Percentiles rank a stretch among this genome's conserved stretches.
phyloP scores from a whole-genome alignment of 2,329 filamentous ascomycete genomes.

The Thermoascus crustaceus region DNA sequence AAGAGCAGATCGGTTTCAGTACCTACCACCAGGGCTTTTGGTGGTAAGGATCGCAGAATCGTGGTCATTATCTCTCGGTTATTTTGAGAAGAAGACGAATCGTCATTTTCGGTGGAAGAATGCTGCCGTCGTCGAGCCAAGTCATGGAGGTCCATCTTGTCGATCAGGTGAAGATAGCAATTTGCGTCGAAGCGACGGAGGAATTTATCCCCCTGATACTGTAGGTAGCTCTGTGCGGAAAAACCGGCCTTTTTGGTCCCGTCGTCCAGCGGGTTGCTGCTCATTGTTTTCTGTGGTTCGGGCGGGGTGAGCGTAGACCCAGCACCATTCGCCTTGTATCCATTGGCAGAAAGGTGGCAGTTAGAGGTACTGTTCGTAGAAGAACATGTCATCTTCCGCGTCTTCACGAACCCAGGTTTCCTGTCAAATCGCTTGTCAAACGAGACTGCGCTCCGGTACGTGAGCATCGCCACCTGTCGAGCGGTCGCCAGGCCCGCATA shows the following conservation, averaged over 20 bases:
- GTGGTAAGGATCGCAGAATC: background rate
- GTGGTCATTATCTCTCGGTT: background rate
- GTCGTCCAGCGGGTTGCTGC: background rate
- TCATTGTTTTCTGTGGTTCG: no score
- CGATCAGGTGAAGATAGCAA: slow-evolving; percentile 30
- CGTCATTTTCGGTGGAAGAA: background rate
- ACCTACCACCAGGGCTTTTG: background rate
- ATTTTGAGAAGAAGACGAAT: background rate
- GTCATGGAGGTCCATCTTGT: slow-evolving; percentile 35
- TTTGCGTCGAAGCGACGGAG: slow-evolving; percentile 33
- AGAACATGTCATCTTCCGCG: background rate
- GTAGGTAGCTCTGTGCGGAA: slow-evolving; percentile 30
- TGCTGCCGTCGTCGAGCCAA: slow-evolving; percentile 15
- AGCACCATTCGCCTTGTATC: no score
- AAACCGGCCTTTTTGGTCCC: slow-evolving; percentile 13
- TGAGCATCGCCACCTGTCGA: slow-evolving; percentile 34
- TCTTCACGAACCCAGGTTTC: no score
- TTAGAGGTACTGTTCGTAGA: background rate
- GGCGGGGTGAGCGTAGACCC: no score
- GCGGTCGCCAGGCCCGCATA: slow-evolving; percentile 26
- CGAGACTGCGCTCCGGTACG: slow-evolving; percentile 28
- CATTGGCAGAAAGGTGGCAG: background rate
- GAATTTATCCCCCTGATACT: slow-evolving; percentile 34
- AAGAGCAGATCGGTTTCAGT: slow-evolving; percentile 1
- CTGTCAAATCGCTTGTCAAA: slow-evolving; percentile 31